Base-by-base conservation (phyloP, 2,329 filamentous ascomycete genomes). In the Nothophoma quercina region DNA sequence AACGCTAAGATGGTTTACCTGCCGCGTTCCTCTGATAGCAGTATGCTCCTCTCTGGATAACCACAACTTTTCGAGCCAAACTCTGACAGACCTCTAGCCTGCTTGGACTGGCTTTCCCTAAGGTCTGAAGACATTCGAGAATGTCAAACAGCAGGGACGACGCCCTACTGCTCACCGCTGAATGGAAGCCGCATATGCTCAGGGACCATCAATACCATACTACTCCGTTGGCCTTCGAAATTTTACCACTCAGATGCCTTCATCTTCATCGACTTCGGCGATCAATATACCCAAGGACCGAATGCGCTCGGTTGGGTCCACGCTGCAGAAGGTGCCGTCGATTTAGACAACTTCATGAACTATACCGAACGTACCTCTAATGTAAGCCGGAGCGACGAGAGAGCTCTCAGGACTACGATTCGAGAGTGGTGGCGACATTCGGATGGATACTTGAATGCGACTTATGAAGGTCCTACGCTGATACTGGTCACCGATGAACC, bases 131-230 rank as follows among this genome's bases (percentile, higher is more conserved):
- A 12, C 33, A 58, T 61, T 30, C 9, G 29, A 49, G 36, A 26
- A 35, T 64, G 61, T 29, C 60, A 65, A 50, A 18, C 18, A 23
- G 49, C 34, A 19, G 51, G 51, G 9, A 45, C 52, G 5, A 57
- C 54, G n/a, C 40, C 56, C 16, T 61, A 54, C 39, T 65, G 61
- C 52, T 65, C 46, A 42, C 61, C 63, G 3, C 59, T 52, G 1
- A 63, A 64, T 19, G 55, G 58, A 26, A 60, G 56, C 4, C 48
- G 59, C 7, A 58, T 65, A 34, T 64, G 61, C 45, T 22, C 22
- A 12, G 41, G 44, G 22, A 16, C 29, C 15, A 5, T 16, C 25
- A 22, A 30, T 7, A 8, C 10, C 18, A 16, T 51, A 0, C 10
- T 32, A 36, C 45, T 62, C 50, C 61, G 39, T 35, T 64, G 56